Conservation (phyloP, 768 basidiomycete genomes). For the Xerocomellus intermedius region DNA sequence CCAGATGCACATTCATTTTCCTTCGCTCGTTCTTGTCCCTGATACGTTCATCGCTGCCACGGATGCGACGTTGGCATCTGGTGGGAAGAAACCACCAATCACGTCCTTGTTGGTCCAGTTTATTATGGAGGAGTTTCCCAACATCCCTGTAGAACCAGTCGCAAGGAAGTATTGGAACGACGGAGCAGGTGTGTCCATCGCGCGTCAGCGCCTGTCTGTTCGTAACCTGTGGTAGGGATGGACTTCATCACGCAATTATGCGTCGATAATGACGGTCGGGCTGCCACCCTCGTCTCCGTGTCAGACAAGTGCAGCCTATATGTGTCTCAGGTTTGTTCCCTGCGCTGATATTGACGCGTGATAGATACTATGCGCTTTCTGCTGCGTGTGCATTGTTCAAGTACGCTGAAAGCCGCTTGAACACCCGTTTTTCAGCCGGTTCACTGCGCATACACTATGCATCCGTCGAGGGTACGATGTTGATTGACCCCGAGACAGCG, state of each 20-base stretch:
- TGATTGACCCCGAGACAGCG: constrained; percentile 89
- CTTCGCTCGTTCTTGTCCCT: constrained; percentile 71
- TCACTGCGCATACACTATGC: constrained; percentile 76
- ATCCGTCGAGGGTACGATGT: constrained; percentile 87
- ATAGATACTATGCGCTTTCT: constrained; percentile 85
- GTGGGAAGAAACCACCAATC: constrained; percentile 42
- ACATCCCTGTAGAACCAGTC: constrained; percentile 64
- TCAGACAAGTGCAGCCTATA: constrained; percentile 70
- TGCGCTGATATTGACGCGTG: constrained; percentile 4
- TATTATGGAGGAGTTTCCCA: constrained; percentile 72
- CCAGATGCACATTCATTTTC: constrained; percentile 77
- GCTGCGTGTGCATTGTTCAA: constrained; percentile 88
- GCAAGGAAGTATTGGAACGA: constrained; percentile 86
- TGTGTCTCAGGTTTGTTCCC: constrained; percentile 7
- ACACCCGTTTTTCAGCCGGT: constrained; percentile 63
- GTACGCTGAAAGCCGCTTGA: constrained; percentile 67
- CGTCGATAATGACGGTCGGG: constrained; percentile 77
- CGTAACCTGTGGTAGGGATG: constrained; percentile 47
- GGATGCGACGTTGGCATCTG: constrained; percentile 47
- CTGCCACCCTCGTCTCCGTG: constrained; percentile 74
- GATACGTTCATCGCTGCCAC: constrained; percentile 70
- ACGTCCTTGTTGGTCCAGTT: constrained; percentile 70
- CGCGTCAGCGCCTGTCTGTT: background rate
- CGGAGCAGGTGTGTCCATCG: constrained; percentile 50
- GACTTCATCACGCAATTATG: constrained; percentile 78